phyloP scores from a whole-genome alignment of 2,329 filamentous ascomycete species.

The Clarireedia paspali region DNA sequence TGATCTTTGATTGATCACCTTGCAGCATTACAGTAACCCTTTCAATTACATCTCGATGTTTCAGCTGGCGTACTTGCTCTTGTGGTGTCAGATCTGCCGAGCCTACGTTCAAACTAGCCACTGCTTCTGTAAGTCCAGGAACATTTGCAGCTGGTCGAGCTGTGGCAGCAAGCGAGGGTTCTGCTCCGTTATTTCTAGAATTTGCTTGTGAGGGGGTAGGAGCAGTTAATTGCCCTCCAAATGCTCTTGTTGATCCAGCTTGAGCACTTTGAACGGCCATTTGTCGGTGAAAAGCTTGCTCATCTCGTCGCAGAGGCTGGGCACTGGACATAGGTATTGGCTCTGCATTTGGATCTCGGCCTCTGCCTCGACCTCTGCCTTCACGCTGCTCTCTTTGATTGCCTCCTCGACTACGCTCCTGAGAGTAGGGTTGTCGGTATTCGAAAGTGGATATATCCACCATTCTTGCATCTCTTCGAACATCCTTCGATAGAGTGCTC shows the following conservation, averaged over 20 bases:
- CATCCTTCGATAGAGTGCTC: conserved; percentile 71
- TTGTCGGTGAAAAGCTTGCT: conserved; percentile 85
- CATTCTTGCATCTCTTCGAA: conserved; percentile 70
- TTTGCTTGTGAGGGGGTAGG: conserved; percentile 34
- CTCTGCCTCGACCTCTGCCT: conserved; percentile 48
- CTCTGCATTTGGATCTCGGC: conserved; percentile 82
- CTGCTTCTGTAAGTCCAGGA: neutral
- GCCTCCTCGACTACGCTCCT: conserved; percentile 42
- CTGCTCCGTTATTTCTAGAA: conserved; percentile 4
- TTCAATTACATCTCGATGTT: conserved; percentile 79
- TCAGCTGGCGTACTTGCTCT: conserved; percentile 71
- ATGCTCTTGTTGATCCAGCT: conserved; percentile 69
- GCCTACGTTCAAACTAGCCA: conserved; percentile 33
- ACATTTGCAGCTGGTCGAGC: conserved; percentile 12
- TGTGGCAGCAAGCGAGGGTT: conserved; percentile 9
- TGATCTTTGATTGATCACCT: conserved; percentile 67
- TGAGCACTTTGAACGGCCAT: conserved; percentile 86
- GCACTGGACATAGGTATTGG: conserved; percentile 67
- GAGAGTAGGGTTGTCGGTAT: conserved; percentile 62
- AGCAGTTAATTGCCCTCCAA: conserved; percentile 71
- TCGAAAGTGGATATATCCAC: conserved; percentile 88
- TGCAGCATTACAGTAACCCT: conserved; percentile 74
- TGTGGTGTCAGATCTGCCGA: conserved; percentile 56
- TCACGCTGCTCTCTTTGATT: conserved; percentile 34
- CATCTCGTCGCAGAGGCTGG: conserved; percentile 74